Evolutionary conservation across 2,329 filamentous ascomycete genomes (phyloP), one percentile per base, ranked within the genome.

Genomic region (Lasiodiplodia sp.): DNA sequence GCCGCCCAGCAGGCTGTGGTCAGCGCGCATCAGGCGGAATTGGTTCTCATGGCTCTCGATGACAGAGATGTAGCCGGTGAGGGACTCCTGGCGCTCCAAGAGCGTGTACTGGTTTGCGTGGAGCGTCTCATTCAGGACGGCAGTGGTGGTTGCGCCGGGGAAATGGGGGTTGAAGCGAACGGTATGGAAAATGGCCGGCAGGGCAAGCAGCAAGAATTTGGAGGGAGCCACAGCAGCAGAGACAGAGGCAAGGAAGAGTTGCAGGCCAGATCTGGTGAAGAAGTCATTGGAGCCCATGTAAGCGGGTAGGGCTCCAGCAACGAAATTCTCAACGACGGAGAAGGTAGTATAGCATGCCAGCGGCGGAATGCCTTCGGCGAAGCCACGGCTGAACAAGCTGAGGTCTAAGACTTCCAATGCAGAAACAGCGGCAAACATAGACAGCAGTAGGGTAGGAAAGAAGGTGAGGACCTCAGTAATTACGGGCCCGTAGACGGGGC

Each of bases 11-110:
- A 99, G 85, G 75, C 94, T 97, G 79, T 99, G 96, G 75, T 98
- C 96, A 78, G 94, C 97, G 70, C 96, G 89, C 85, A 99, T 88
- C 18, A 94, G 88, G 1, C 94, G 88, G 80, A 92, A 97, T 1
- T 90, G 87, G 49, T 88, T 84, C 5, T 90, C 81, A 8, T 85
- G 77, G 76, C 90, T 96, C 72, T 99, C 92, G 31, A 97, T 78
- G 1, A 99, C 92, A 0, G 95, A 97, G 53, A 99, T 85, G 76
- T 99, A 98, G 7, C 96, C 96, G 0, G 96, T 98, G 60, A 91
- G 80, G 0, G 94, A 97, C 79, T 98, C 96, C 72, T 88, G 86
- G 12, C 96, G 90, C 58, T 94, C 94, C 55, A 98, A 78, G 1
- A 98, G 81, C 1, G 88, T 87, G 86, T 91, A 98, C 18, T 91